Conservation (phyloP, 345 rosid genomes). For the Pseudoturritis turrita region DNA sequence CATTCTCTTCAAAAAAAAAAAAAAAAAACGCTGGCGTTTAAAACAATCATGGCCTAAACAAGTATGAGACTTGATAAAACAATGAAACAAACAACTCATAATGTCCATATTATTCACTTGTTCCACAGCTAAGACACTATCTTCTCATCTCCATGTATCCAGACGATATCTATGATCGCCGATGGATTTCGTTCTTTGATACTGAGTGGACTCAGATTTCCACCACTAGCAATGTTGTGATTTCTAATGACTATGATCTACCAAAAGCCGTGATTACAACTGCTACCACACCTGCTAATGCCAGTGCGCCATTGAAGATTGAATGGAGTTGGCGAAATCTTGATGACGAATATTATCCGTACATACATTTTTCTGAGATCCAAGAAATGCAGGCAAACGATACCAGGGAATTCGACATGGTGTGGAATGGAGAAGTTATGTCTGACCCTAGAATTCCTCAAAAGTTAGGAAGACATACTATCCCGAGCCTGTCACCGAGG, state of each 20-base stretch:
- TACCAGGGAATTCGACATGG: slow-evolving; percentile 14
- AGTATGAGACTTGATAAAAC: no score
- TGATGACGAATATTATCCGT: background rate
- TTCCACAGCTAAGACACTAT: background rate
- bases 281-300: slow-evolving; percentile 20
- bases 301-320: background rate
- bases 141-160: slow-evolving; percentile 26
- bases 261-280: background rate
- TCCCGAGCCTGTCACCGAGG: background rate
- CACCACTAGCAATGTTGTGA: background rate
- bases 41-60: no score
- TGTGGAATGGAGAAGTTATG: background rate
- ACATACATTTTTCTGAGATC: slow-evolving; percentile 12
- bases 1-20: no score
- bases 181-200: background rate
- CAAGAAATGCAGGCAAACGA: background rate
- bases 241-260: background rate
- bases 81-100: no score
- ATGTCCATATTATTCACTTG: no score
- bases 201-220: background rate
- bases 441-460: background rate
- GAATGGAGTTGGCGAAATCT: background rate
- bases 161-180: slow-evolving; percentile 35
- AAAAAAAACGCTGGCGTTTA: no score
- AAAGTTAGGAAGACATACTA: background rate